phyloP scores from a whole-genome alignment of 164 flowering plant genomes.

The Chimonanthus praecox region DNA sequence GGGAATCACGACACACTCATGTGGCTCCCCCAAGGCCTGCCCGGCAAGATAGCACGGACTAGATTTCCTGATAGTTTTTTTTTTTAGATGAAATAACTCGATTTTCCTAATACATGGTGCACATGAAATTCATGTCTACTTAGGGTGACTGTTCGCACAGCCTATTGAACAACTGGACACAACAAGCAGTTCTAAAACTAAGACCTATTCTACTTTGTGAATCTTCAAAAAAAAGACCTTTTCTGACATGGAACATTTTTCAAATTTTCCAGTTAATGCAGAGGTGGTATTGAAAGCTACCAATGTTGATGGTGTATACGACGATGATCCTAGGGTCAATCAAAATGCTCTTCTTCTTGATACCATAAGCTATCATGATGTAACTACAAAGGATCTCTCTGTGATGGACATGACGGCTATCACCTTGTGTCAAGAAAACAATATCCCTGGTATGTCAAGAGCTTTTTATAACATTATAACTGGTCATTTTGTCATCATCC shows the following conservation, averaged over 20 bases:
- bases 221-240: background rate
- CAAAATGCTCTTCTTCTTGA: conserved; percentile 79
- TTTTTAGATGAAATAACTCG: too few species aligned
- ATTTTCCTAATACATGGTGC: too few species aligned
- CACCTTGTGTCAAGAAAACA: conserved; percentile 93
- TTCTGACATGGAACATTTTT: background rate
- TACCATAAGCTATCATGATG: conserved; percentile 78
- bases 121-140: too few species aligned
- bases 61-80: too few species aligned
- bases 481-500: background rate
- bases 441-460: conserved; percentile 71
- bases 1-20: too few species aligned
- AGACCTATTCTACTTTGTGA: too few species aligned
- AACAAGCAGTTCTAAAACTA: too few species aligned
- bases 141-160: too few species aligned
- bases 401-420: conserved; percentile 99
- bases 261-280: conserved; percentile 71
- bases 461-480: background rate
- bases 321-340: conserved; percentile 68
- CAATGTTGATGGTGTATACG: conserved; percentile 93
- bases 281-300: conserved; percentile 97
- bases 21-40: too few species aligned
- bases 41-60: too few species aligned
- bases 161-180: too few species aligned
- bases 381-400: conserved; percentile 81